Evolutionary conservation across 352 stramenopile species (phyloP).

Genomic region (Globisporangium sylvaticum): DNA sequence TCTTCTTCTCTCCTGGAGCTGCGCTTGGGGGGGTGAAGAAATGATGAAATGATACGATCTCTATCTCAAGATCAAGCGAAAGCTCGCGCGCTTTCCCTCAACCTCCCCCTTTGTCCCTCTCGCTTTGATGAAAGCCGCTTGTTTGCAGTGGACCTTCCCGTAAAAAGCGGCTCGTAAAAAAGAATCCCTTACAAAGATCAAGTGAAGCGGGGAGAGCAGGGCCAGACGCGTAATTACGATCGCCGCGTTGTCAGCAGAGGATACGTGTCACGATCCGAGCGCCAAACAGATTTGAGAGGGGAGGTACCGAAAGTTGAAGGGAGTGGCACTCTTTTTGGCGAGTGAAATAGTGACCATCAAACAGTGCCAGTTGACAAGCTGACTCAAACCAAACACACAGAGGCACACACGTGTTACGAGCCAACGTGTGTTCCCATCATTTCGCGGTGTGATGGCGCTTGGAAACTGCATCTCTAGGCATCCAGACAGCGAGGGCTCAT

Average conservation of each 20-base stretch:
- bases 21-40: constrained; percentile 7
- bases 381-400: not conserved
- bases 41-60: constrained; percentile 19
- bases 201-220: not conserved
- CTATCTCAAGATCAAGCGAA: not conserved
- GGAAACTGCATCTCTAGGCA: not conserved
- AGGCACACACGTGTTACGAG: not conserved
- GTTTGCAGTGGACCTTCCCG: constrained; percentile 2
- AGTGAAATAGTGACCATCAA: not conserved
- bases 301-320: not conserved
- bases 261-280: constrained; percentile 3
- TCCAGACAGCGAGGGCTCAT: not conserved
- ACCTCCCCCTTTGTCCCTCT: constrained; percentile 1
- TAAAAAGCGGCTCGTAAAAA: constrained; percentile 14
- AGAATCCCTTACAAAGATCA: constrained; percentile 5
- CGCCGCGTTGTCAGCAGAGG: not conserved
- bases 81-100: not conserved
- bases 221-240: constrained; percentile 3
- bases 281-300: constrained; percentile 1
- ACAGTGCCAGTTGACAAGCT: not conserved
- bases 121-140: not conserved
- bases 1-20: constrained; percentile 1
- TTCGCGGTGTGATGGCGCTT: not conserved
- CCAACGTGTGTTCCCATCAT: not conserved
- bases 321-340: not conserved